Percentiles rank a stretch among this genome's conserved stretches.
Conservation (phyloP, 768 basidiomycete genomes). For the Leccinum pellstonianum region DNA sequence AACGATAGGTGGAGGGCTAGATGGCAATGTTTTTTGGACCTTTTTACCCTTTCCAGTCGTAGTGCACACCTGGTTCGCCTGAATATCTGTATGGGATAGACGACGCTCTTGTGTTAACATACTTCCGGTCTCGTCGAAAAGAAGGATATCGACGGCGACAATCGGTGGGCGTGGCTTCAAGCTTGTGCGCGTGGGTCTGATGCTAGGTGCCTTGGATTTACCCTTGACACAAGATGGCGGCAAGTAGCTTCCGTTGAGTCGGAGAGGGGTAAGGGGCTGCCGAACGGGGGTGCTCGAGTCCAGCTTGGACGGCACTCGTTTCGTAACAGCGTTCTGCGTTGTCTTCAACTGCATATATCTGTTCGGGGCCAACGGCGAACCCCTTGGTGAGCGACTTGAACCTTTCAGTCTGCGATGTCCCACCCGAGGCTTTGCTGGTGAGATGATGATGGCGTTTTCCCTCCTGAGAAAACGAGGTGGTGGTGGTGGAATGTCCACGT, state of each 20-base stretch:
- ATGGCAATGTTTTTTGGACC: background rate
- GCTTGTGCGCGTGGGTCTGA: constrained; percentile 22
- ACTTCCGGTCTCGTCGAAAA: constrained; percentile 60
- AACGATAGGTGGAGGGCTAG: constrained; percentile 16
- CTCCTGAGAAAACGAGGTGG: constrained; percentile 11
- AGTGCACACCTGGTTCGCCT: constrained; percentile 31
- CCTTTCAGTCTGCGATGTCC: constrained; percentile 15
- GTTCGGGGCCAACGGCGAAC: constrained; percentile 25
- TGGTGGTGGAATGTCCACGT: constrained; percentile 34
- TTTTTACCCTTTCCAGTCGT: constrained; percentile 12
- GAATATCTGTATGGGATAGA: constrained; percentile 46
- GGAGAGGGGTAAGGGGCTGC: constrained; percentile 41
- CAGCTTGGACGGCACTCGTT: constrained; percentile 14
- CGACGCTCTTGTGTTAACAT: constrained; percentile 61
- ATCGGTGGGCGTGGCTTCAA: constrained; percentile 45
- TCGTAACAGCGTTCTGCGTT: constrained; percentile 10
- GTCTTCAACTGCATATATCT: constrained; percentile 26
- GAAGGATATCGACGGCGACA: constrained; percentile 65
- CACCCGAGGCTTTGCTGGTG: constrained; percentile 19
- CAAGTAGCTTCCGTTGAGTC: constrained; percentile 34
- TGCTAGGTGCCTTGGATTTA: constrained; percentile 21
- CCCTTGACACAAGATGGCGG: constrained; percentile 20
- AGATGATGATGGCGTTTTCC: constrained; percentile 27
- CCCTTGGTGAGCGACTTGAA: constrained; percentile 17
- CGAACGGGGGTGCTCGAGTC: constrained; percentile 28